Base-by-base conservation (phyloP, 805 yeast species). In the Metschnikowia lochheadii region DNA sequence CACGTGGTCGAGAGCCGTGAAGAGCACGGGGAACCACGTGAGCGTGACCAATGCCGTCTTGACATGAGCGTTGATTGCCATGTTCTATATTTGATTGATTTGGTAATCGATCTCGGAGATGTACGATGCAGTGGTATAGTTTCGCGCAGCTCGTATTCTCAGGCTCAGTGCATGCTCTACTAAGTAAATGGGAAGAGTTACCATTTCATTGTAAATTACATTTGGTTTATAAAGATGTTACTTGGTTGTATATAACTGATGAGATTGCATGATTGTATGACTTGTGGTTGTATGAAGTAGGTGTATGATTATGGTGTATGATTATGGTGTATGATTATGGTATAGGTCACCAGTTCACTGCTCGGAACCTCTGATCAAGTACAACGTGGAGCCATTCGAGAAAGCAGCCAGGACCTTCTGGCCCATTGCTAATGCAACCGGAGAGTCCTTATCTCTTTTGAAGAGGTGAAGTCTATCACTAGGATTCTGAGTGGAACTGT, bases 1-100 rank as follows among this genome's bases (percentile, higher is more conserved):
- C 10, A 83, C 82, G 62, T 85, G 87, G 55, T 87, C 89, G 36
- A 82, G 79, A 53, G 84, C 67, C 0, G 87, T 80, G 56, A 84
- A 78, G 14, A 79, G 65, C 42, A 89, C 96, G 0, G 97, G 97
- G 29, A 89, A 67, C 96, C 96, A 90, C 32, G 75, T 65, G 36
- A 72, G 51, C 2, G 74, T 61, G 5, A 64, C 55, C 13, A 72
- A 48, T 3, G 70, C 57, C 4, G 66, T 60, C 45, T 56, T 60
- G 11, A 67, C 31, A 46, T 52, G 44, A 10, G 57, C 47, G 20
- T 42, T 35, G 33, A 44, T 35, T n/a, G 15, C 34, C 39, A 34
- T 44, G 14, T 6, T 26, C 11, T 26, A 8, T 26, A 26, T 8
- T 26, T 8, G 29, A 3, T 26, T 2, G 29, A 26, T 26, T 26